Evolutionary conservation across 2,329 filamentous ascomycete genomes (phyloP).

Genomic region (Tolypocladium album): DNA sequence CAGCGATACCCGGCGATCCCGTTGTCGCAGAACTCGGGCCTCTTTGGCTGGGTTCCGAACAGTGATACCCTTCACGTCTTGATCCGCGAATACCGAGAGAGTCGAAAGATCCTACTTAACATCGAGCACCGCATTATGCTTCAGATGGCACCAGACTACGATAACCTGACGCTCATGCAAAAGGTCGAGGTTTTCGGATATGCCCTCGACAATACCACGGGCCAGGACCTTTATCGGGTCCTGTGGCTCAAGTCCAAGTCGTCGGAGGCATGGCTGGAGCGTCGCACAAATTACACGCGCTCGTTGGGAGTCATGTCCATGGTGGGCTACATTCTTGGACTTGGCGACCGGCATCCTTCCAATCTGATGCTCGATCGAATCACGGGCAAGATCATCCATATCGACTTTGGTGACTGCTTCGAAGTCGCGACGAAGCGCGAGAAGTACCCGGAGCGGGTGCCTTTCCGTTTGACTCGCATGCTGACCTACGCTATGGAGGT

Average conservation of each 20-base stretch:
- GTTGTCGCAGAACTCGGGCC: constrained; percentile 87
- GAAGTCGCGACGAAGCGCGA: constrained; percentile 99
- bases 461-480: constrained; percentile 97
- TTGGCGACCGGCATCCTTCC: constrained; percentile 93
- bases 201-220: constrained; percentile 96
- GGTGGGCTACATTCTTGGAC: constrained; percentile 97
- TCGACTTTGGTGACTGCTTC: constrained; percentile 99
- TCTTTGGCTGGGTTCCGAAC: constrained; percentile 94
- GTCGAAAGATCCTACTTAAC: constrained; percentile 92
- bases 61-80: constrained; percentile 94
- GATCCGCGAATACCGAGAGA: constrained; percentile 95
- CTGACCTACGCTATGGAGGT: constrained; percentile 99
- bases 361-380: constrained; percentile 96
- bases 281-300: constrained; percentile 96
- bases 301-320: constrained; percentile 99
- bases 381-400: constrained; percentile 95
- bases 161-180: constrained; percentile 97
- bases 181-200: constrained; percentile 99
- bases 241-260: constrained; percentile 98
- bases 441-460: constrained; percentile 95
- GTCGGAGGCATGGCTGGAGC: constrained; percentile 93
- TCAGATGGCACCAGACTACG: constrained; percentile 98
- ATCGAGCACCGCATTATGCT: constrained; percentile 99
- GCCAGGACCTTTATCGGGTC: constrained; percentile 94
- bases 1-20: constrained; percentile 96